Evolutionary conservation across 805 yeast genomes (phyloP).

Genomic region (Zygosaccharomyces rouxii): DNA sequence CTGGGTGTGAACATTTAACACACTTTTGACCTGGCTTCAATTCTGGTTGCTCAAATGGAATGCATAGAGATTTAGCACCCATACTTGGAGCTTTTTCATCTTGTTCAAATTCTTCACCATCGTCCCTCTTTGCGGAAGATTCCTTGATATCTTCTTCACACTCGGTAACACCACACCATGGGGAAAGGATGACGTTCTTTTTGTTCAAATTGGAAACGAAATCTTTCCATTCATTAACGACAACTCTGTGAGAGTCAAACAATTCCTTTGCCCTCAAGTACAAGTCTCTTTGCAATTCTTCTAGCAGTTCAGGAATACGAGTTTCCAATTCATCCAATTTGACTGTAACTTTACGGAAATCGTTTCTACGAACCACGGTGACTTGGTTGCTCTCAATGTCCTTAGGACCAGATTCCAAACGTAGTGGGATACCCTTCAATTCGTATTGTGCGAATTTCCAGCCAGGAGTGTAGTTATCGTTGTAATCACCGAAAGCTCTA

Average conservation of each 20-base stretch:
- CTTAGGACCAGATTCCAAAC: slow-evolving; percentile 95
- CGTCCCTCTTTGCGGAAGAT: slow-evolving; percentile 68
- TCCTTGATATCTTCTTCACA: slow-evolving; percentile 98
- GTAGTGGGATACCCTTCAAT: slow-evolving; percentile 89
- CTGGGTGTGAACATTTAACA: slow-evolving; percentile 74
- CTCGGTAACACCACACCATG: slow-evolving; percentile 94
- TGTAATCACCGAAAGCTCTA: slow-evolving; percentile 79
- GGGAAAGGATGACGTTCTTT: slow-evolving; percentile 86
- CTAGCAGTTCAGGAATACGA: slow-evolving; percentile 70
- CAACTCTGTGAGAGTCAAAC: slow-evolving; percentile 78
- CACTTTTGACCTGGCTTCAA: slow-evolving; percentile 78
- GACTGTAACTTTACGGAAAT: slow-evolving; percentile 67
- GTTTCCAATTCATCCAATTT: slow-evolving; percentile 60
- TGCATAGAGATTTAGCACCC: slow-evolving; percentile 99
- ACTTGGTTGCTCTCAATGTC: slow-evolving; percentile 79
- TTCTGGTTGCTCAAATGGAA: slow-evolving; percentile 88
- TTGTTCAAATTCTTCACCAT: slow-evolving; percentile 78
- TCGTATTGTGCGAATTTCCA: slow-evolving; percentile 99
- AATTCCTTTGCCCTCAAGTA: slow-evolving; percentile 74
- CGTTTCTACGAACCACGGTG: slow-evolving; percentile 90
- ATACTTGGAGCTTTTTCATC: slow-evolving; percentile 97
- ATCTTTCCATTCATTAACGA: slow-evolving; percentile 81
- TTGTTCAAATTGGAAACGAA: slow-evolving; percentile 89
- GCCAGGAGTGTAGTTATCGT: slow-evolving; percentile 95
- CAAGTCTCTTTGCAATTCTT: slow-evolving; percentile 72